These are phyloP conservation scores for Alternaria infectoria DNA, from an alignment of 2,329 filamentous ascomycete genomes.

Conservation along the genomic window DNA sequence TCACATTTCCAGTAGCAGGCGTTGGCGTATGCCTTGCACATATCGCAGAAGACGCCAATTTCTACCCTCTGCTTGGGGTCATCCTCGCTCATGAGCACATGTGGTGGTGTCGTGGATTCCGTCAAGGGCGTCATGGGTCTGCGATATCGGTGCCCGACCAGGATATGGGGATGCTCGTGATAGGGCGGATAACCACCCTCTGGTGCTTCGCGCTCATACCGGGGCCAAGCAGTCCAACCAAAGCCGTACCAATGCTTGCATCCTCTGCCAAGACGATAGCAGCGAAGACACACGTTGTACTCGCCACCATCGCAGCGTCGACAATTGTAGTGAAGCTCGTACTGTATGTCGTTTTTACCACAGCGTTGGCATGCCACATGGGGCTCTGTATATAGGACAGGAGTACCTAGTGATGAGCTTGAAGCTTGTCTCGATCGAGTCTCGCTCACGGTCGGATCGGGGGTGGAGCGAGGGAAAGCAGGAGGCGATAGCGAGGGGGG, in stretches of 20 bases:
- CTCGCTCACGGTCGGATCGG: slow-evolving; percentile 31
- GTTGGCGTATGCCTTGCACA: slow-evolving; percentile 75
- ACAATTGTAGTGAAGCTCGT: slow-evolving; percentile 87
- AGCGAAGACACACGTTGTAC: slow-evolving; percentile 81
- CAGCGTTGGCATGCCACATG: slow-evolving; percentile 77
- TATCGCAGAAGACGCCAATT: slow-evolving; percentile 82
- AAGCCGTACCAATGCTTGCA: slow-evolving; percentile 92
- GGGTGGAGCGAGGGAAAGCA: slow-evolving; percentile 37
- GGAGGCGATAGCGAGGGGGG: slow-evolving; percentile 32
- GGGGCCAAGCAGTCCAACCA: slow-evolving; percentile 71
- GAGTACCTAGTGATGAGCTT: slow-evolving; percentile 17
- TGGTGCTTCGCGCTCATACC: slow-evolving; percentile 62
- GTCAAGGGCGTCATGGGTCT: slow-evolving; percentile 33
- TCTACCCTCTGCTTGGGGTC: slow-evolving; percentile 73
- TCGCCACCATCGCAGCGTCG: slow-evolving; percentile 69
- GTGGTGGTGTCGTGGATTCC: slow-evolving; percentile 28
- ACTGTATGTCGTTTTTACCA: slow-evolving; percentile 74
- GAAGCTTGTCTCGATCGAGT: slow-evolving; percentile 24
- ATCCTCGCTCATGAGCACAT: slow-evolving; percentile 61
- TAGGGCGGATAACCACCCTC: slow-evolving; percentile 50
- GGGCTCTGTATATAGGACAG: slow-evolving; percentile 68
- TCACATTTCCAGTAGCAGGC: slow-evolving; percentile 91
- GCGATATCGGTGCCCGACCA: slow-evolving; percentile 56
- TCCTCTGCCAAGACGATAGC: slow-evolving; percentile 77
- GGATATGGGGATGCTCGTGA: slow-evolving; percentile 59